Percentiles rank a stretch among this genome's conserved stretches.
These are phyloP conservation scores for Peronospora destructor DNA, from an alignment of 352 stramenopile species.

Conservation along the genomic window DNA sequence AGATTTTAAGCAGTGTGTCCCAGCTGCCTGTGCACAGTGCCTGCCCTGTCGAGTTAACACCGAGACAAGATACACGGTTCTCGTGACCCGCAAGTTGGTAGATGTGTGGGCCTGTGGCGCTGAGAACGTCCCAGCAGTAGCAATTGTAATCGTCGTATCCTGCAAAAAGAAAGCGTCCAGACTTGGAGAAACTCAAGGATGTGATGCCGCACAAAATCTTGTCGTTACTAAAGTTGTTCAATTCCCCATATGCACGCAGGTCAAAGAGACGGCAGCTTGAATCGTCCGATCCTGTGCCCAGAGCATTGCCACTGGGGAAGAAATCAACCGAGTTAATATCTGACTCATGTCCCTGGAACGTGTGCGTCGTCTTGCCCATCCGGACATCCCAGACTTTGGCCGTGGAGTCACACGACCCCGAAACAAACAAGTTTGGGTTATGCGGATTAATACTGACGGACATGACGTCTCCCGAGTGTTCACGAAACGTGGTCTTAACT, in stretches of 20 bases:
- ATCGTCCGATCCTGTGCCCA: constrained; percentile 95
- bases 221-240: constrained; percentile 96
- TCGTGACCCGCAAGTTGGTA: constrained; percentile 93
- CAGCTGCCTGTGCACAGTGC: constrained; percentile 97
- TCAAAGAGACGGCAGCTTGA: constrained; percentile 96
- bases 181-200: constrained; percentile 93
- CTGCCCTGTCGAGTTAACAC: constrained; percentile 91
- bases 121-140: constrained; percentile 95
- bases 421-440: constrained; percentile 96
- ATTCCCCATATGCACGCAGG: constrained; percentile 92
- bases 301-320: constrained; percentile 93
- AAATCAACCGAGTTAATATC: constrained; percentile 99
- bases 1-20: constrained; percentile 98
- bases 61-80: constrained; percentile 95
- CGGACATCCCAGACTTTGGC: constrained; percentile 98
- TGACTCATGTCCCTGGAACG: constrained; percentile 95
- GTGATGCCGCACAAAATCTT: constrained; percentile 96
- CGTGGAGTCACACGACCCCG: constrained; percentile 93
- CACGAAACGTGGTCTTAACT: constrained; percentile 93
- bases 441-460: constrained; percentile 92
- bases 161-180: constrained; percentile 94
- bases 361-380: constrained; percentile 92
- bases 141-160: constrained; percentile 98
- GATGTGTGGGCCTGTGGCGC: constrained; percentile 79
- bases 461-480: constrained; percentile 98